These are phyloP conservation scores for Asterionellopsis glacialis DNA, from an alignment of 108 stramenopile genomes.

Conservation along the genomic window DNA sequence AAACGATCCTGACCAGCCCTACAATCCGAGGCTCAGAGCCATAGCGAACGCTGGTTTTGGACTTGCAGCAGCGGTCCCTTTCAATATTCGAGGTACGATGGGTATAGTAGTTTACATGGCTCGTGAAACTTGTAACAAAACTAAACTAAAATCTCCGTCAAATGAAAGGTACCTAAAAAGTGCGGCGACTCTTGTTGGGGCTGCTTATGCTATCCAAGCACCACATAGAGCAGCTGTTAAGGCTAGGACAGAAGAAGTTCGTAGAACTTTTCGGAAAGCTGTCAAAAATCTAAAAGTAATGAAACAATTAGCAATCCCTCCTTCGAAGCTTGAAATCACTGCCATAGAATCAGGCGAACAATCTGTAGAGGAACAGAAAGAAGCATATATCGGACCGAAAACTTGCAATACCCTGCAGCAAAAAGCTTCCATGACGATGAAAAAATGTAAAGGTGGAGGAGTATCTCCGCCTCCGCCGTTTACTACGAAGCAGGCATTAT, in stretches of 20 bases:
- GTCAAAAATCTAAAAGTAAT: no score
- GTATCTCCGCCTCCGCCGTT: constrained; percentile 28
- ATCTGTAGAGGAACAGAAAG: not conserved
- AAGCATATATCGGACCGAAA: not conserved
- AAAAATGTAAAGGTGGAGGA: constrained; percentile 14
- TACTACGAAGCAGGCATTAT: constrained; percentile 14
- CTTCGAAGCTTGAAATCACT: no score
- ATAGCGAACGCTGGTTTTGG: constrained; percentile 19
- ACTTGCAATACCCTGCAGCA: not conserved
- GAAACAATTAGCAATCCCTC: no score
- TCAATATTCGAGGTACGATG: constrained; percentile 14
- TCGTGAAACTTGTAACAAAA: constrained; percentile 6
- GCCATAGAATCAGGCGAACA: not conserved
- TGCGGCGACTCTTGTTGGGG: constrained; percentile 37
- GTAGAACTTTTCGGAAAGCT: no score
- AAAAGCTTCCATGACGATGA: not conserved
- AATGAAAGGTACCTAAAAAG: constrained; percentile 18
- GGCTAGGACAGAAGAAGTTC: not conserved
- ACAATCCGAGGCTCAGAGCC: constrained; percentile 3
- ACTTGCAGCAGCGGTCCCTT: constrained; percentile 13
- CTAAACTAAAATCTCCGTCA: constrained; percentile 14
- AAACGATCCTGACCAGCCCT: constrained; percentile 12
- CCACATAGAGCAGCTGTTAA: constrained; percentile 8
- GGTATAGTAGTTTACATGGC: constrained; percentile 40
- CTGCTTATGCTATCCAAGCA: constrained; percentile 15